These are phyloP conservation scores for Solanum chacoense DNA, from an alignment of 305 asterid species.

Conservation along the genomic window DNA sequence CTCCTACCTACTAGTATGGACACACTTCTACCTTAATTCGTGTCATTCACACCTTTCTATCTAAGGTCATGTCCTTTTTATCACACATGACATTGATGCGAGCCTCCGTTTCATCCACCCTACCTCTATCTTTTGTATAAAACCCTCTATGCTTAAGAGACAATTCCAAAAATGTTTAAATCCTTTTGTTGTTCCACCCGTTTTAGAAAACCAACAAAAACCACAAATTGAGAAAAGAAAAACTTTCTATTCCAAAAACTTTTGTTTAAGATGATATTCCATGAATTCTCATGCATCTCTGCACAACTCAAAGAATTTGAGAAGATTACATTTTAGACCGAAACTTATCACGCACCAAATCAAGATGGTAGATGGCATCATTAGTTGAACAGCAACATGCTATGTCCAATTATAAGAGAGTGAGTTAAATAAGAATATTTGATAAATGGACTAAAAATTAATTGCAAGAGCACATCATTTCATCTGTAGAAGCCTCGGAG, in stretches of 20 bases:
- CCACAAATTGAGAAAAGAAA: not conserved
- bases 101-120: not conserved
- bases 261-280: not conserved
- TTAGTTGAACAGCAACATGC: not conserved
- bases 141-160: not conserved
- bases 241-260: not conserved
- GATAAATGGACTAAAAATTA: not conserved
- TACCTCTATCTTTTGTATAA: not conserved
- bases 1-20: not conserved
- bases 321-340: not conserved
- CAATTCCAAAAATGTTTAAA: not conserved
- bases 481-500: not conserved
- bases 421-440: not conserved
- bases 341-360: not conserved
- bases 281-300: not conserved
- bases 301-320: not conserved
- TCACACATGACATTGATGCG: not conserved
- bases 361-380: not conserved
- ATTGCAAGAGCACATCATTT: not conserved
- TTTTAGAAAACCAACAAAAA: not conserved
- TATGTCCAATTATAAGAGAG: not conserved
- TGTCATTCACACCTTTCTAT: not conserved
- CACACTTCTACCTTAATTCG: not conserved
- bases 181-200: not conserved
- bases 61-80: not conserved